Evolutionary conservation across 2,329 filamentous ascomycete species (phyloP).

Genomic region (Colletotrichum sp.): DNA sequence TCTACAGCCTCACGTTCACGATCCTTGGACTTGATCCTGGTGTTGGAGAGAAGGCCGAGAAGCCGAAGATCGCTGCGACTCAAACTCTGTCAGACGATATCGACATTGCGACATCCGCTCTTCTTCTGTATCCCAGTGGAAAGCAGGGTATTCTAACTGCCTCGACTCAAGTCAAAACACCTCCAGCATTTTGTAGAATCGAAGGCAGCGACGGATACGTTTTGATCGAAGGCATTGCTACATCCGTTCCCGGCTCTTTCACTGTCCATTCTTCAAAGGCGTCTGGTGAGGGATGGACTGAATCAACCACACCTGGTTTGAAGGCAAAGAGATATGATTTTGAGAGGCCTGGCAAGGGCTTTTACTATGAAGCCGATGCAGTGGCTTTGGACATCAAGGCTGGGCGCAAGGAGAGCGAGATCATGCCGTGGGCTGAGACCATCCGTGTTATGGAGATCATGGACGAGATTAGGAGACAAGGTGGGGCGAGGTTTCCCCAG

Average conservation of each 20-base stretch:
- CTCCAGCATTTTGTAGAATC: constrained; percentile 38
- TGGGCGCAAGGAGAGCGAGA: constrained; percentile 39
- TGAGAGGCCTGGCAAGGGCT: constrained; percentile 38
- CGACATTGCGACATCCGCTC: constrained; percentile 39
- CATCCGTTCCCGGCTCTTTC: constrained; percentile 39
- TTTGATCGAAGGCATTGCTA: constrained; percentile 36
- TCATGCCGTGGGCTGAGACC: constrained; percentile 52
- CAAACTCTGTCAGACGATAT: constrained; percentile 40
- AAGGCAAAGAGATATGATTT: constrained; percentile 38
- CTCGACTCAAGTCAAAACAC: constrained; percentile 34
- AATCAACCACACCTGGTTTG: neutral
- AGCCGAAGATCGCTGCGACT: constrained; percentile 38
- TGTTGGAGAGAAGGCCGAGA: constrained; percentile 27
- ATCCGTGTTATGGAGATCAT: constrained; percentile 49
- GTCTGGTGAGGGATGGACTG: constrained; percentile 25
- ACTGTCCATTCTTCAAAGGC: constrained; percentile 30
- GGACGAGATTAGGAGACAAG: constrained; percentile 48
- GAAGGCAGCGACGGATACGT: constrained; percentile 42
- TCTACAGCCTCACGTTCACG: constrained; percentile 48
- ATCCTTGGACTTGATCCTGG: constrained; percentile 36
- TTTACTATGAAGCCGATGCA: constrained; percentile 50
- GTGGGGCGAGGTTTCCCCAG: constrained; percentile 32
- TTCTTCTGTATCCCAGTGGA: constrained; percentile 43
- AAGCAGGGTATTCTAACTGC: constrained; percentile 48
- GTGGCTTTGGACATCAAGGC: constrained; percentile 44